Base-by-base conservation (phyloP, 306 rosid genomes). In the Quercus wislizeni region DNA sequence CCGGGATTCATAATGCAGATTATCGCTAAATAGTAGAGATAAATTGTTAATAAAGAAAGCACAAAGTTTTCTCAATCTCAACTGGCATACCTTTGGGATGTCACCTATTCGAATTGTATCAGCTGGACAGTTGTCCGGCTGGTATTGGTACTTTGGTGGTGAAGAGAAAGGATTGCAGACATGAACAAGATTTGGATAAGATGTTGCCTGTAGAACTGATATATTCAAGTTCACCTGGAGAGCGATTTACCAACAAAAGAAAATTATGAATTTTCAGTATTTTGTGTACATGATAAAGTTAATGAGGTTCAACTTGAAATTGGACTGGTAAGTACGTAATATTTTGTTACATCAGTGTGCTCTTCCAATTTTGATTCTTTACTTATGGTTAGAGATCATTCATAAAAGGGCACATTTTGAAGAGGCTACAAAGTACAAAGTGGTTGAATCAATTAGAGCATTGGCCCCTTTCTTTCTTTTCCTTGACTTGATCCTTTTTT, bases 131-230 rank as follows among this genome's bases (percentile, higher is more conserved):
- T 84, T 83, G 46, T 84, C 76, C 11, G 88, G 92, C 78, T 83
- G 88, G 86, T 89, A 93, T 33, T 23, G 59, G 76, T 81, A 88
- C 35, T 79, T 76, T 11, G 94, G 98, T 64, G 98, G 93, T 3
- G 78, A 86, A 70, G 94, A 87, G 85, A 93, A 91, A 74, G 97
- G 97, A 84, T 91, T 87, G 87, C 97, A 93, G 46, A 93, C 62
- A 33, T 19, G 41, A 78, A 28, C 74, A 52, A 55, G 55, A 61
- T 59, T 62, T 28, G 84, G 86, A 81, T 79, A 19, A n/a, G 85
- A 30, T 68, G 23, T 72, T 61, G 72, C 76, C 67, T 80, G 83
- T 69, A 75, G 49, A 18, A 33, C 14, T 62, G 94, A 74, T 46
- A 84, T 71, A 56, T 86, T 67, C 71, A 76, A 59, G 68, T 93